phyloP scores from a whole-genome alignment of 495 filamentous ascomycete genomes.

The Rusavskia elegans region DNA sequence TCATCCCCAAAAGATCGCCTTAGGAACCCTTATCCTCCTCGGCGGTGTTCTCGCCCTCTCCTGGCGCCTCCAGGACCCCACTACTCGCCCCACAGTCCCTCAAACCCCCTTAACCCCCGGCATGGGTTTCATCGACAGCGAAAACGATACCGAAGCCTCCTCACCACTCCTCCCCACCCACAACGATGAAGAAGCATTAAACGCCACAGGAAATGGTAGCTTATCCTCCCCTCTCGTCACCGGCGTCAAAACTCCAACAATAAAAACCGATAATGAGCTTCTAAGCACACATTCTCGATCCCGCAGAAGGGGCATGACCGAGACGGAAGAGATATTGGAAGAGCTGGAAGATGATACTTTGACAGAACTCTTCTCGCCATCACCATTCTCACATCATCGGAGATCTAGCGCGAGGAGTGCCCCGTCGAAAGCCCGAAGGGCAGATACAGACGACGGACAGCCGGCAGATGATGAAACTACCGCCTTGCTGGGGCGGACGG shows the following conservation, averaged over 20 bases:
- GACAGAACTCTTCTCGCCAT: not conserved
- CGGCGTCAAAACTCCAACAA: slow-evolving; percentile 6
- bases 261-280: slow-evolving; percentile 1
- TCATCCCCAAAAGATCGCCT: slow-evolving; percentile 35
- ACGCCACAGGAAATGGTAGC: not conserved
- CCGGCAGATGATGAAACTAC: slow-evolving; percentile 5
- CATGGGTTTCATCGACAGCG: slow-evolving; percentile 47
- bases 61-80: slow-evolving; percentile 71
- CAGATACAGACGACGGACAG: slow-evolving; percentile 4
- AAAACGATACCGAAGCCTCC: slow-evolving; percentile 36
- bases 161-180: not conserved
- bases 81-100: slow-evolving; percentile 34
- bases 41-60: slow-evolving; percentile 80
- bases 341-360: slow-evolving; percentile 46
- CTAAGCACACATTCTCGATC: slow-evolving; percentile 1
- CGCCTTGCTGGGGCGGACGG: slow-evolving; percentile 2
- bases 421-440: not conserved
- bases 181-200: slow-evolving; percentile 25
- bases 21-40: slow-evolving; percentile 78
- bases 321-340: slow-evolving; percentile 50
- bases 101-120: slow-evolving; percentile 52
- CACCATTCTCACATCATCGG: slow-evolving; percentile 7
- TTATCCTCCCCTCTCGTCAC: not conserved
- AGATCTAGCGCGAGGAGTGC: slow-evolving; percentile 7
- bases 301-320: slow-evolving; percentile 19